Evolutionary conservation across 2,329 filamentous ascomycete species (phyloP), one percentile per base, ranked within the genome.

Genomic region (Aspergillus oerlinghausenensis): DNA sequence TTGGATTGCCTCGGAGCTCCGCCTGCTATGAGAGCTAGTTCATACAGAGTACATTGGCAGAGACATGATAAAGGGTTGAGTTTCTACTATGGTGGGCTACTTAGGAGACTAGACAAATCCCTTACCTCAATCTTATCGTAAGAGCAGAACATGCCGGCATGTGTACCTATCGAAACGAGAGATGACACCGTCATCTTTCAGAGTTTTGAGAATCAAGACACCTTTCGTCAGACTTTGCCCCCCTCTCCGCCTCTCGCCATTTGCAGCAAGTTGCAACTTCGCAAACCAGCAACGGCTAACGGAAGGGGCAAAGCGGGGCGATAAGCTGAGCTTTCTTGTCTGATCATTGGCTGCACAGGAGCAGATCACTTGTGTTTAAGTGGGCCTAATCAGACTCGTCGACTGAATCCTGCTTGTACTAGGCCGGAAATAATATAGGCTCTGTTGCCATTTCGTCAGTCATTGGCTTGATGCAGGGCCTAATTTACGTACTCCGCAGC

Each of bases 281-380:
- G 14, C 11, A 38, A 38, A 17, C 32, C 14, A 17, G 32, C 14
- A 17, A 38, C 32, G 32, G 32, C 32, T 17, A 60, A 54, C 47
- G 57, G 56, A 56, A 56, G 54, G 26, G 49, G 21, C 29, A 54
- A 54, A 47, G 59, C 58, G 63, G 63, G 60, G 61, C 61, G 56
- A 63, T 65, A 62, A 64, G 60, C 59, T 59, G 59, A 47, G 19
- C 3, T 21, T 48, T 32, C 0, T 8, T 9, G 9, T 4, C 17
- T 14, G n/a, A 11, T 65, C 14, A 65, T 59, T 65, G 61, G 63
- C n/a, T 28, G 21, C n/a, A 9, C 14, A 52, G 29, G n/a, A 51
- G 59, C 48, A 57, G 62, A 65, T 65, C 63, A 52, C 59, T 59
- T 57, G 42, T 47, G 25, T 29, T 19, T 47, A 51, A 47, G 58